Base-by-base conservation (phyloP, 176 grass and related monocot genomes). In the Musa beccarii region DNA sequence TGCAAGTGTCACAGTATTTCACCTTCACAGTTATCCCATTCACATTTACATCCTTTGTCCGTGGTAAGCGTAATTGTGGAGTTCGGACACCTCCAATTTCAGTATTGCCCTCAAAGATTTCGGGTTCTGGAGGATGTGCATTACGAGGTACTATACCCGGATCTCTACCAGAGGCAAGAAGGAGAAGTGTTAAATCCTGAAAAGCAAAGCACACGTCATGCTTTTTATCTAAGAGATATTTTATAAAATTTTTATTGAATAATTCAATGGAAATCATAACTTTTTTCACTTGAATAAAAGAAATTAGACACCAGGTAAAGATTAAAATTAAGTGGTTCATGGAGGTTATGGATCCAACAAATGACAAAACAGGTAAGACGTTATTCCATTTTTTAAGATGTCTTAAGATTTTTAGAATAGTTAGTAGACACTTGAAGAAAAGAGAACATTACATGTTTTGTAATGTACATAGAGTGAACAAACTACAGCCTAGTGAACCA, bases 91-190 rank as follows among this genome's bases (percentile, higher is more conserved):
- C 57, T 61, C 57, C 15, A 61, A 61, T 19, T n/a, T 61, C 57
- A 61, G 7, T 21, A 1, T 61, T 61, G 57, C 57, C 57, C 57
- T 61, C 57, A 7, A 61, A 20, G 13, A 61, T 61, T 6, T 61
- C 57, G 8, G 57, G 57, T 61, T 61, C 57, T n/a, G 57, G 57
- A 61, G 57, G 57, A 61, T 61, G 57, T 61, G 57, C 57, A 61
- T 61, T 61, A 61, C 57, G 57, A 61, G 57, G 57, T 61, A 61
- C 5, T n/a, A 61, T 61, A 20, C 57, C 57, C 16, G 57, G 57
- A 61, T 61, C 57, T 61, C 57, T 61, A 61, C 57, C 5, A 61
- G 57, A 61, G 57, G 57, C n/a, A 61, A 61, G 57, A 61, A 61
- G 57, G 7, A 61, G 57, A 61, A 61, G 57, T 20, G 57, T 61